These are phyloP conservation scores for Penicillium taxi DNA, from an alignment of 495 filamentous ascomycete genomes.

Conservation along the genomic window DNA sequence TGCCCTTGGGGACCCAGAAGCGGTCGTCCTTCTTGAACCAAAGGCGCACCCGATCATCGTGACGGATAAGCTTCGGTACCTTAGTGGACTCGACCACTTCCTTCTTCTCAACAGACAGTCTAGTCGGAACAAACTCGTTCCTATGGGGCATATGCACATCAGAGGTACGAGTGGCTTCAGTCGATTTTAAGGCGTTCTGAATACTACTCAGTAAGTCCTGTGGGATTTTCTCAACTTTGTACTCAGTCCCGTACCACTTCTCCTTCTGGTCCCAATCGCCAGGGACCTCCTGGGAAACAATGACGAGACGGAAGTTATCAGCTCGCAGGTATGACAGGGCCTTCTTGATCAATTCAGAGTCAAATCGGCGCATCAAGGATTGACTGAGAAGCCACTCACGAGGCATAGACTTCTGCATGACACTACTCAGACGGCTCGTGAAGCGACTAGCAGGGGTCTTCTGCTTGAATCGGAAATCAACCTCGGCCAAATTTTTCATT, in stretches of 20 bases:
- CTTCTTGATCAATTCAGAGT: slow-evolving; percentile 65
- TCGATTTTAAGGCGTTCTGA: slow-evolving; percentile 50
- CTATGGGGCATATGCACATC: slow-evolving; percentile 81
- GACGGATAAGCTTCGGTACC: slow-evolving; percentile 76
- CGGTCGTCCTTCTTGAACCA: slow-evolving; percentile 99
- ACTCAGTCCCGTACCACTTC: slow-evolving; percentile 97
- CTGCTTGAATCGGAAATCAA: slow-evolving; percentile 91
- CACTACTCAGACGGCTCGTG: slow-evolving; percentile 67
- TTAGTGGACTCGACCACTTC: slow-evolving; percentile 66
- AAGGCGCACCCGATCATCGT: slow-evolving; percentile 72
- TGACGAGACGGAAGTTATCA: slow-evolving; percentile 79
- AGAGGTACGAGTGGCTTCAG: slow-evolving; percentile 49
- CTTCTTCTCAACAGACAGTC: slow-evolving; percentile 91
- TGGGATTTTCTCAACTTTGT: slow-evolving; percentile 76
- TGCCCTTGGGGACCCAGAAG: slow-evolving; percentile 97
- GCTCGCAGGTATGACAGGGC: slow-evolving; percentile 68
- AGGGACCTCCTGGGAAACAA: slow-evolving; percentile 75
- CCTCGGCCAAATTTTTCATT: slow-evolving; percentile 77
- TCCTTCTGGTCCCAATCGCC: slow-evolving; percentile 83
- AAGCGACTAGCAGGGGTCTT: slow-evolving; percentile 85
- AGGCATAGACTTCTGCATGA: slow-evolving; percentile 86
- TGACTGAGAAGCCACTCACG: slow-evolving; percentile 81
- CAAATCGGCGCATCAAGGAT: slow-evolving; percentile 66
- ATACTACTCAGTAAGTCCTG: slow-evolving; percentile 64
- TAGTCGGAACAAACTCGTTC: slow-evolving; percentile 94